Conservation (phyloP, 306 rosid genomes). For the Hippophae rhamnoides region DNA sequence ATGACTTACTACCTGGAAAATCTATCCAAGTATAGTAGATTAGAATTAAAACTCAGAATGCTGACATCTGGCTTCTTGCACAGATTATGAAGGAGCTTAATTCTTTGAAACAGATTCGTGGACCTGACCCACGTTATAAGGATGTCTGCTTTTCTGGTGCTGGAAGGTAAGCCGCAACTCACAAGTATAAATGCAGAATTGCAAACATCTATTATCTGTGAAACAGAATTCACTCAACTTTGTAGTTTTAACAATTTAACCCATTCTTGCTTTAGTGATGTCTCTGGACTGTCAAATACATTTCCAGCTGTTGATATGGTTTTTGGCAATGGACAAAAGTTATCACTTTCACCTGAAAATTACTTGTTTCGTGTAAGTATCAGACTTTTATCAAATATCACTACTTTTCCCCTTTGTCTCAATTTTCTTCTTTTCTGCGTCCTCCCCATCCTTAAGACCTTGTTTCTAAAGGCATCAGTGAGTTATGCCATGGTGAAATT, state of each 20-base stretch:
- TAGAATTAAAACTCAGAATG: no score
- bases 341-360: constrained; percentile 84
- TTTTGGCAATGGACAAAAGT: constrained; percentile 65
- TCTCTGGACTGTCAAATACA: constrained; percentile 42
- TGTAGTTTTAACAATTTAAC: constrained; percentile 17
- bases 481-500: no score
- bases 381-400: background rate
- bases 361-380: constrained; percentile 77
- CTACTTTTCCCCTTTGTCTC: no score
- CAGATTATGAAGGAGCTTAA: constrained; percentile 66
- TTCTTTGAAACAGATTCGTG: constrained; percentile 51
- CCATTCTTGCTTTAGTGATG: constrained; percentile 45
- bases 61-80: background rate
- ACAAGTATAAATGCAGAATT: constrained; percentile 9
- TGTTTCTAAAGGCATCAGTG: background rate
- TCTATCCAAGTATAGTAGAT: no score
- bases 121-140: constrained; percentile 81
- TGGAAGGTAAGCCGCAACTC: constrained; percentile 40
- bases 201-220: constrained; percentile 12
- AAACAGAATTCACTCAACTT: constrained; percentile 1
- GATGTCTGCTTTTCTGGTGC: constrained; percentile 76
- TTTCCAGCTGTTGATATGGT: constrained; percentile 93
- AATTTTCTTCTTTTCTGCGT: no score
- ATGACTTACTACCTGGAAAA: no score
- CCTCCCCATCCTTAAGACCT: no score